Base-by-base conservation (phyloP, 2,329 filamentous ascomycete species). In the Thermochaetoides dissita region DNA sequence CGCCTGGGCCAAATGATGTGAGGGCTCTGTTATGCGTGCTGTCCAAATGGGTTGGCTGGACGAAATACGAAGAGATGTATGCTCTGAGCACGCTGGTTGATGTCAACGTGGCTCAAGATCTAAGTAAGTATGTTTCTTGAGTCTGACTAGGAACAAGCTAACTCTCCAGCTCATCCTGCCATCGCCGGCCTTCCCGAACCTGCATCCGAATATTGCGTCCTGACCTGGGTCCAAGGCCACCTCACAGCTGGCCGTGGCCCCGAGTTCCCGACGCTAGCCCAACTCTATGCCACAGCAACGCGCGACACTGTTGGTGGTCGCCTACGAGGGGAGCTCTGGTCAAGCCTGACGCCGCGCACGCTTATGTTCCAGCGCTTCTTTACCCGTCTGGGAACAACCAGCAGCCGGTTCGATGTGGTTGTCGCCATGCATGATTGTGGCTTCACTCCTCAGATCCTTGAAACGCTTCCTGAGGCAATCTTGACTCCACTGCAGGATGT, bases 401-500 rank as follows among this genome's bases (percentile, higher is more conserved):
- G 66, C 40, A 68, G 69, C 9, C 68, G 71, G 29, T 65, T 72
- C 6, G 72, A 80, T 48, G 74, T 82, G 48, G 81, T 93, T 2
- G 80, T 91, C 55, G 69, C 80, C 24, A 79, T 95, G 63, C 70
- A 80, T 45, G 66, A 75, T 36, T 79, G 79, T 46, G 79, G 81
- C 0, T 75, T 94, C 37, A 78, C 72, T 6, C 61, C 63, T 8
- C 66, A 72, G 24, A 65, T 88, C 38, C 70, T 96, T 10, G 84
- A 94, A 48, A 87, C 84, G 0, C 66, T 96, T 1, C 89, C 91
- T 2, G 86, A 94, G 59, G 79, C 84, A 28, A 69, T 95, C n/a
- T 72, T 84, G 41, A 75, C 81, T 2, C 82, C 84, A 0, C 67
- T 96, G 10, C 81, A 82, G 56, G 88, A 96, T 62, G 79, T 81